Evolutionary conservation across 2,329 filamentous ascomycete genomes (phyloP), one percentile per base, ranked within the genome.

Genomic region (Gremmenia infestans): DNA sequence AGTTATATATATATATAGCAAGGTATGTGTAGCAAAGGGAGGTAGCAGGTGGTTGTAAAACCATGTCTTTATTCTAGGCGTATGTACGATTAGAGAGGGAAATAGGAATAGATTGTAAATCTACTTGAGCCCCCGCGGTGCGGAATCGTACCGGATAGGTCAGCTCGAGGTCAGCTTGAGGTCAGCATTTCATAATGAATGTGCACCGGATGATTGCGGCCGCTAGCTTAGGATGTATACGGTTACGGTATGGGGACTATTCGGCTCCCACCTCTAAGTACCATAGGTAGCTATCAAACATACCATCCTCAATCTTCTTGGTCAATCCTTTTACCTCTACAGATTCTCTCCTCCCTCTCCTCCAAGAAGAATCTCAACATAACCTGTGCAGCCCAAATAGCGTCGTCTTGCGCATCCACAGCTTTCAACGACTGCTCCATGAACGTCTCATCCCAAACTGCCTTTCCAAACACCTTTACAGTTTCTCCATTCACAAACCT

Each of bases 401-500:
- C 60, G 58, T 73, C 70, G 45, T 70, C 70, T 15, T 67, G 67
- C 1, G 52, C 60, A 7, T 60, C 58, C 2, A 57, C 53, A 1
- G 52, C 59, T 4, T 55, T 55, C 52, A 72, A 48, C 2, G 59
- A 60, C 22, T 65, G 45, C 35, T 59, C 46, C 28, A 70, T 37
- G 53, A 59, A 60, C 23, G 63, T 56, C 4, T 59, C 40, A 5
- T 57, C 57, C 67, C 68, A 70, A 8, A 50, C 55, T 12, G 28
- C 35, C 3, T 48, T 60, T 9, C 71, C 71, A 54, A 73, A 73
- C 1, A 69, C 64, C 51, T 70, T 70, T 22, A 74, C 54, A 1
- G 66, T 71, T 63, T 75, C 71, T 0, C 65, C 61, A 50, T 73
- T 75, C 9, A 76, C 64, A 52, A 73, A 74, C 0, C 64, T 54